These are phyloP conservation scores for Mentha longifolia DNA, from an alignment of 257 asterid genomes.

Conservation along the genomic window DNA sequence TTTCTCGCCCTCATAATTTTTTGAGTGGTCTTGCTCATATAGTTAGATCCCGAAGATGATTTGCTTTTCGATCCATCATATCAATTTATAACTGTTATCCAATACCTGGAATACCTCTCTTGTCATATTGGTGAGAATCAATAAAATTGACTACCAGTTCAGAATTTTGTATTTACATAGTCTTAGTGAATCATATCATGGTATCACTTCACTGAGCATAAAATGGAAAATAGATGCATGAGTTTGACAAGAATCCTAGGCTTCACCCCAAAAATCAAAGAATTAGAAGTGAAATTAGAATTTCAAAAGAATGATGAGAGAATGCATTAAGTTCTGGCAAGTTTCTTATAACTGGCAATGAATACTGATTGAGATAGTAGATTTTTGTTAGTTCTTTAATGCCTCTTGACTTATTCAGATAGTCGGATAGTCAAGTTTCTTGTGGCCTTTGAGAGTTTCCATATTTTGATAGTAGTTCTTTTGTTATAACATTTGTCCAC, in stretches of 20 bases:
- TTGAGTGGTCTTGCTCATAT: background rate
- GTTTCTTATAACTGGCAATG: background rate
- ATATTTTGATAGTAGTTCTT: conserved; percentile 10
- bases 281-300: background rate
- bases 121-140: no score
- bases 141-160: no score
- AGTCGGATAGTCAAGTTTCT: background rate
- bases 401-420: background rate
- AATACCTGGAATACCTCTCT: no score
- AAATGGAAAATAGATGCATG: no score
- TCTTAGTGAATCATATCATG: no score
- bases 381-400: background rate
- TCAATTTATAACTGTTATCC: no score
- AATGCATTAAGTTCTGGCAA: background rate
- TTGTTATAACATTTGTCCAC: conserved; percentile 1
- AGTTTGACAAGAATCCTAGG: no score
- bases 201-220: no score
- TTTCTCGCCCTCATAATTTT: background rate
- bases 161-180: no score
- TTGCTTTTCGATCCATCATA: no score
- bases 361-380: background rate
- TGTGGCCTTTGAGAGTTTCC: conserved; percentile 23
- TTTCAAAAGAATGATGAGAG: background rate
- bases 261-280: no score
- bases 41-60: background rate